A percentile compares a stretch with the other conserved stretches of the same genome.
These are phyloP conservation scores for Geranium incanum DNA, from an alignment of 441 rosid genomes.

Conservation along the genomic window DNA sequence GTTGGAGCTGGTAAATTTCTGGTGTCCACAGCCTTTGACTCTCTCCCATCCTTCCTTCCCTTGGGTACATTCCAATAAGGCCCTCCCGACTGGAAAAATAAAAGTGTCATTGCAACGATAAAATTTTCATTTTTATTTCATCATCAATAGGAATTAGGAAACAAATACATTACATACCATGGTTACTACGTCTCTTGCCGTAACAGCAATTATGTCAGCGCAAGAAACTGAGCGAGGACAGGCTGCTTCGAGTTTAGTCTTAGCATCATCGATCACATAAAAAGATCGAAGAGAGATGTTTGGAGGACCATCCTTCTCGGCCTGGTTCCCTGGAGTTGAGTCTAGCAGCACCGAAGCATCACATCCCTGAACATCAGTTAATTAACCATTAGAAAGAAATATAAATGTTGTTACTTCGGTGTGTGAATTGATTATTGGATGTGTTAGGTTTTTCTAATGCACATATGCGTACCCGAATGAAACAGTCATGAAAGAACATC, in stretches of 20 bases:
- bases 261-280: constrained; percentile 65
- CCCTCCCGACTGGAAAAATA: constrained; percentile 50
- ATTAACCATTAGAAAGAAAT: too few species aligned
- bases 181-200: constrained; percentile 66
- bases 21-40: constrained; percentile 54
- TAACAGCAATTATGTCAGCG: constrained; percentile 53
- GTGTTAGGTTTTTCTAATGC: too few species aligned
- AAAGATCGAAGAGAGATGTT: constrained; percentile 61
- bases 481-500: constrained; percentile 87
- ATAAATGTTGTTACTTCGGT: too few species aligned
- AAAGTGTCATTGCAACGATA: neutral
- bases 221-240: constrained; percentile 63
- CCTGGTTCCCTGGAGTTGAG: constrained; percentile 50
- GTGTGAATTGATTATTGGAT: too few species aligned
- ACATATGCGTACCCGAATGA: constrained; percentile 48
- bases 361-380: constrained; percentile 43
- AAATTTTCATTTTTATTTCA: too few species aligned
- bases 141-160: too few species aligned
- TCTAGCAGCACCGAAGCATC: constrained; percentile 67
- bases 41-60: constrained; percentile 69
- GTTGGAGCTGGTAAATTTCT: constrained; percentile 58
- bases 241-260: constrained; percentile 52
- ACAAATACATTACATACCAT: constrained; percentile 32
- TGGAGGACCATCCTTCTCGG: constrained; percentile 80
- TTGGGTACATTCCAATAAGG: constrained; percentile 54